phyloP scores from a whole-genome alignment of 2,329 filamentous ascomycete species.

The Phoma sp. region DNA sequence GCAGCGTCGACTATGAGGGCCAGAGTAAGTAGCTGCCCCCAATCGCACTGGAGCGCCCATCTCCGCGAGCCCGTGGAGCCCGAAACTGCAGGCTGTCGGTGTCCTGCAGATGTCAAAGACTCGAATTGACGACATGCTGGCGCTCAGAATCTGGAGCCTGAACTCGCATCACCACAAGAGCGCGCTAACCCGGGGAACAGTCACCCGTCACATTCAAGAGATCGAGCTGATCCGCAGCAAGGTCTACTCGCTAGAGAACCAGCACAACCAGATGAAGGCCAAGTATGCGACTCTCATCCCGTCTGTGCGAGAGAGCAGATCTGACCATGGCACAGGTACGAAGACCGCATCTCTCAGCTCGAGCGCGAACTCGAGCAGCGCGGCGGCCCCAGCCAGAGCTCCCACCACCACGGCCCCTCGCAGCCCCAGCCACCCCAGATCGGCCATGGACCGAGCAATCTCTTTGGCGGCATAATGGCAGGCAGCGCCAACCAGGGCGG shows the following conservation, averaged over 20 bases:
- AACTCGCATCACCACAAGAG: background rate
- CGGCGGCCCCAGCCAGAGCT: slow-evolving; percentile 70
- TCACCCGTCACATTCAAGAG: slow-evolving; percentile 88
- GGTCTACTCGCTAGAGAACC: slow-evolving; percentile 90
- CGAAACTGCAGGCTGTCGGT: too few species aligned
- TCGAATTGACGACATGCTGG: too few species aligned
- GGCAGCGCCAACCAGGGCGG: slow-evolving; percentile 82
- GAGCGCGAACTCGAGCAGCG: slow-evolving; percentile 84
- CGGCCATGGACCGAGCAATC: slow-evolving; percentile 83
- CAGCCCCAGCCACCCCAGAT: slow-evolving; percentile 79
- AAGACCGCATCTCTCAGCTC: slow-evolving; percentile 85
- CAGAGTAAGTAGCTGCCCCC: slow-evolving; percentile 74
- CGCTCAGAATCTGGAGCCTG: too few species aligned
- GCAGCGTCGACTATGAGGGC: slow-evolving; percentile 87
- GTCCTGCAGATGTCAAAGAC: too few species aligned
- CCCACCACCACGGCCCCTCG: slow-evolving; percentile 78
- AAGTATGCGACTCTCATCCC: slow-evolving; percentile 68
- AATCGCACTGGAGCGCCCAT: background rate
- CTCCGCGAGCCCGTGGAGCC: background rate
- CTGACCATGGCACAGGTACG: slow-evolving; percentile 68
- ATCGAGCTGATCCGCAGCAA: slow-evolving; percentile 94
- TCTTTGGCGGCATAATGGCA: slow-evolving; percentile 96
- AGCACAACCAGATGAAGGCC: slow-evolving; percentile 84
- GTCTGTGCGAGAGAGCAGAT: background rate
- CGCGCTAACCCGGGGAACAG: slow-evolving; percentile 54